phyloP scores from a whole-genome alignment of 805 yeast genomes.

The Nakazawaea holstii region DNA sequence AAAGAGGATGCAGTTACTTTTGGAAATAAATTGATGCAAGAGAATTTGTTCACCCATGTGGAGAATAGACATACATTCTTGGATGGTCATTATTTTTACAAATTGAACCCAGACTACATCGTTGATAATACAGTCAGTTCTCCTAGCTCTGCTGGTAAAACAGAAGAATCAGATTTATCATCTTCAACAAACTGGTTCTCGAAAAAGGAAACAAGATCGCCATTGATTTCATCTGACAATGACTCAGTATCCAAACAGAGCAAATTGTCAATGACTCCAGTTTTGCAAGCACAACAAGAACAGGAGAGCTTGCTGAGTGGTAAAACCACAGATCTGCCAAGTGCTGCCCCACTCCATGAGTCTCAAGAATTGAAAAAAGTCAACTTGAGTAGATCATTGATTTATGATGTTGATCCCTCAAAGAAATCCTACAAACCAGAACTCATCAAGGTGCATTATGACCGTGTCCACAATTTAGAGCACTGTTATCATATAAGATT shows the following conservation, averaged over 20 bases:
- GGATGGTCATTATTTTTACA: slow-evolving; percentile 92
- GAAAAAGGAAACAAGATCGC: slow-evolving; percentile 11
- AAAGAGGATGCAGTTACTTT: slow-evolving; percentile 78
- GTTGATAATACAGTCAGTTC: slow-evolving; percentile 19
- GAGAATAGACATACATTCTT: slow-evolving; percentile 76
- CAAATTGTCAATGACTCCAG: slow-evolving; percentile 11
- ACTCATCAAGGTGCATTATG: slow-evolving; percentile 77
- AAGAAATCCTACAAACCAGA: slow-evolving; percentile 74
- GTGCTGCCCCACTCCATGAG: background rate
- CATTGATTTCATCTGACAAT: background rate
- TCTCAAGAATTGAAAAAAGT: slow-evolving; percentile 28
- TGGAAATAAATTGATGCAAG: slow-evolving; percentile 74
- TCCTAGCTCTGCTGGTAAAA: background rate
- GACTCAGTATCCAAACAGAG: slow-evolving; percentile 7
- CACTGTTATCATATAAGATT: slow-evolving; percentile 88
- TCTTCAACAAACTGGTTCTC: slow-evolving; percentile 6
- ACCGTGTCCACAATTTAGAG: slow-evolving; percentile 87
- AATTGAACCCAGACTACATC: slow-evolving; percentile 51
- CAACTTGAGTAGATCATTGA: slow-evolving; percentile 59
- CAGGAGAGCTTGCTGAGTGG: slow-evolving; percentile 1
- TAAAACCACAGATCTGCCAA: background rate
- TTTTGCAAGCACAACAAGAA: slow-evolving; percentile 11
- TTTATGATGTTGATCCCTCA: slow-evolving; percentile 71
- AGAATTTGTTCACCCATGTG: slow-evolving; percentile 74
- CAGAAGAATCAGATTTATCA: slow-evolving; percentile 1